phyloP scores from a whole-genome alignment of 208 protist genomes.

The Trypanosoma conorhini region DNA sequence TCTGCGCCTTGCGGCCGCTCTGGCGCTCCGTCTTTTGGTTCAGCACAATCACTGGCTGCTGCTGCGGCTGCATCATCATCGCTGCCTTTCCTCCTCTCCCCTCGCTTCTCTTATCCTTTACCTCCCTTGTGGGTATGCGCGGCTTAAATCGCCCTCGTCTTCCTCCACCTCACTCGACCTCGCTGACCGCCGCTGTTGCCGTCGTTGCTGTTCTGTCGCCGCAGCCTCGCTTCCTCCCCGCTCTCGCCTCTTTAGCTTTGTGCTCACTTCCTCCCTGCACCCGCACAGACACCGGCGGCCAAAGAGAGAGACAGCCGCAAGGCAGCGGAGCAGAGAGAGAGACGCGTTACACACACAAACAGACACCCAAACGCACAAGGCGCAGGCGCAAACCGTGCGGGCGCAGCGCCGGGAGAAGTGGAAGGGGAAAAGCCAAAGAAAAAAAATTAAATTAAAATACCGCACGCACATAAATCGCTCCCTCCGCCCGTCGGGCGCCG shows the following conservation, averaged over 20 bases:
- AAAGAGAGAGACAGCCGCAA: background rate
- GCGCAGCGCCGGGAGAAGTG: background rate
- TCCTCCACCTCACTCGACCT: too few species aligned
- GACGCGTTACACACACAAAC: too few species aligned
- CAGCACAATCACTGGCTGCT: constrained; percentile 91
- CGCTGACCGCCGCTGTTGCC: too few species aligned
- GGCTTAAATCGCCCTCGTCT: background rate
- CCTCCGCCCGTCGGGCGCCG: too few species aligned
- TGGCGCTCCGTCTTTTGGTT: constrained; percentile 98
- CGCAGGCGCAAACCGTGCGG: too few species aligned
- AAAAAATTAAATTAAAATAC: constrained; percentile 12
- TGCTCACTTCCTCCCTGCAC: constrained; percentile 1
- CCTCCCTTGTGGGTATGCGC: background rate
- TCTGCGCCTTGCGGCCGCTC: constrained; percentile 97
- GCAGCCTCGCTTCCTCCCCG: background rate
- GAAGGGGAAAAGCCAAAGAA: constrained; percentile 7
- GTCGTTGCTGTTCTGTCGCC: too few species aligned
- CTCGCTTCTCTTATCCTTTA: constrained; percentile 2
- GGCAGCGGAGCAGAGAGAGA: too few species aligned
- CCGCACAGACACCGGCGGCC: background rate
- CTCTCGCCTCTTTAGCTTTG: background rate
- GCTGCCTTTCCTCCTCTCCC: background rate
- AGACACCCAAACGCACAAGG: too few species aligned
- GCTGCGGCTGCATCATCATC: constrained; percentile 37
- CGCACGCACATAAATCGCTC: background rate